phyloP scores from a whole-genome alignment of 2,329 filamentous ascomycete species.

The Sporothrix variecibatus region DNA sequence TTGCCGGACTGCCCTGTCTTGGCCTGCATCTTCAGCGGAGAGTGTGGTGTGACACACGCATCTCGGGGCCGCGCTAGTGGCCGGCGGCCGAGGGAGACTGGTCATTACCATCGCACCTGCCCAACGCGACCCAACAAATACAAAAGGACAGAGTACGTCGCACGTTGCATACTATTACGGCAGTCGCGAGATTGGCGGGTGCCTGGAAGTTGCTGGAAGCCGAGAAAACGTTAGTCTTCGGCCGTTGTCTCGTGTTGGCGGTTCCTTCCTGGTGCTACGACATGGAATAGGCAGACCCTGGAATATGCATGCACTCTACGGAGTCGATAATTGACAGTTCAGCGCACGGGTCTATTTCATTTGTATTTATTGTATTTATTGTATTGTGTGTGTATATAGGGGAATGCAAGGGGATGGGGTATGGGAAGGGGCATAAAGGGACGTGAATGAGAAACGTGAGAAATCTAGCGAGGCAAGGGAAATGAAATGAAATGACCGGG shows the following conservation, averaged over 20 bases:
- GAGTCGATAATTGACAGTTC: neutral
- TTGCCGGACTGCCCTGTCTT: neutral
- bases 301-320: neutral
- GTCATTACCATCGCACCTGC: neutral
- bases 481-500: neutral
- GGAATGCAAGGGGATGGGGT: neutral
- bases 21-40: neutral
- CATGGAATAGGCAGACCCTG: neutral
- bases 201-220: slow-evolving; percentile 7
- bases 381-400: neutral
- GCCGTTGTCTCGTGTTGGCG: neutral
- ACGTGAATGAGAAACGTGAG: slow-evolving; percentile 5
- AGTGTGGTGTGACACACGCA: slow-evolving; percentile 2
- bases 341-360: neutral
- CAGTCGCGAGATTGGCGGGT: neutral
- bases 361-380: neutral
- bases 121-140: neutral
- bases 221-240: neutral
- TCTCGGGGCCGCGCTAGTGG: neutral
- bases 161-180: neutral
- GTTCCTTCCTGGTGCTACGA: neutral
- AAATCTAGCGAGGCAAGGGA: neutral
- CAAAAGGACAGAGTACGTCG: neutral
- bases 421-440: slow-evolving; percentile 12
- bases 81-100: neutral